A percentile compares a stretch with the other conserved stretches of the same genome.
Evolutionary conservation across 257 asterid species (phyloP).

Genomic region (Anisodus tanguticus): DNA sequence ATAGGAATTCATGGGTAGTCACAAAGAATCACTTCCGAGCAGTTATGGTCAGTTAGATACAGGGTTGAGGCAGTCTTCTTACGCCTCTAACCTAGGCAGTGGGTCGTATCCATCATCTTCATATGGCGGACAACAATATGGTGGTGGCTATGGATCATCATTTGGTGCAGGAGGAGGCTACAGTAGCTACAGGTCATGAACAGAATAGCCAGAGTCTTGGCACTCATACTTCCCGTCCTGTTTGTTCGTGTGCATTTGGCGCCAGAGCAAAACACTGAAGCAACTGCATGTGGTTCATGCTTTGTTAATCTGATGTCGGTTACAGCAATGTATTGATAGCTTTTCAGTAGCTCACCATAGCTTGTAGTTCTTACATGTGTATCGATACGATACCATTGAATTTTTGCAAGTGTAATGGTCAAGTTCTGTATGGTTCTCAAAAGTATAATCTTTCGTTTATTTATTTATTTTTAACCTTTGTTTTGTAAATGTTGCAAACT

Average conservation of each 20-base stretch:
- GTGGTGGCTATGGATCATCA: slow-evolving; percentile 60
- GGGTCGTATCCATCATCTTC: slow-evolving; percentile 57
- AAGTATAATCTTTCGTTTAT: not conserved
- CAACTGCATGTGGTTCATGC: slow-evolving; percentile 10
- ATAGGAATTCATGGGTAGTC: slow-evolving; percentile 32
- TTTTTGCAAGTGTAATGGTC: not conserved
- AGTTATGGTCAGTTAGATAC: slow-evolving; percentile 33
- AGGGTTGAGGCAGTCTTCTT: slow-evolving; percentile 55
- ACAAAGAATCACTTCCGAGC: slow-evolving; percentile 34
- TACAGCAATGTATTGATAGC: slow-evolving; percentile 12
- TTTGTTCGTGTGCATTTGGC: not conserved
- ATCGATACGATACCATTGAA: slow-evolving; percentile 19
- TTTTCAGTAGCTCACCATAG: slow-evolving; percentile 17
- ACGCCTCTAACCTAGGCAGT: slow-evolving; percentile 59
- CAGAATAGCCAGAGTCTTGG: not conserved
- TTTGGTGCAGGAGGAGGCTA: slow-evolving; percentile 73
- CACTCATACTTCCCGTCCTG: not conserved
- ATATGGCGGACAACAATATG: slow-evolving; percentile 55
- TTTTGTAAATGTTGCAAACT: not conserved
- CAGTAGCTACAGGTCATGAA: slow-evolving; percentile 58
- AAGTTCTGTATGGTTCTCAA: not conserved
- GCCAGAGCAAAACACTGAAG: not conserved
- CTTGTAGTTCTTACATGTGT: slow-evolving; percentile 23
- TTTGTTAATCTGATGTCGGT: not conserved
- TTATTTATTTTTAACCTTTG: not conserved